Percentiles rank a stretch among this genome's conserved stretches.
Evolutionary conservation across 345 rosid species (phyloP).

Genomic region (Eucalyptus guilfoylei): DNA sequence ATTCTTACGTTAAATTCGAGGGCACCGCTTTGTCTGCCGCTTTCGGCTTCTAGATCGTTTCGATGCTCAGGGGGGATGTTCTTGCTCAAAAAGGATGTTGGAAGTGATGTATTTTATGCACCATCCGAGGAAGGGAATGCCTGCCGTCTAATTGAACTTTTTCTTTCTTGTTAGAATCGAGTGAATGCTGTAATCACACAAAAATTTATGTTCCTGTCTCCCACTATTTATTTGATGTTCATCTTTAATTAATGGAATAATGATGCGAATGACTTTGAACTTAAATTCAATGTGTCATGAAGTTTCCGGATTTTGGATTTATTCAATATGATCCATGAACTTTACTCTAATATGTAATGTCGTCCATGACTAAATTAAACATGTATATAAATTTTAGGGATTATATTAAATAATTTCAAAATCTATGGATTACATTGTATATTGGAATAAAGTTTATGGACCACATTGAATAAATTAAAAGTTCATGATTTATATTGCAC

Average conservation of each 20-base stretch:
- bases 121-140: no score
- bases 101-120: no score
- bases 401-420: no score
- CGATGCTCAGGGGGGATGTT: not conserved
- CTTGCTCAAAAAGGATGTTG: not conserved
- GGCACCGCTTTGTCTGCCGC: not conserved
- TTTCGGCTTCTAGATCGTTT: not conserved
- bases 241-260: not conserved
- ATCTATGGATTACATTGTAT: rapidly evolving
- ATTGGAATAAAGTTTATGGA: no score
- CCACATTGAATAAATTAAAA: no score
- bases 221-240: not conserved
- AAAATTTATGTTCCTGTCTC: not conserved
- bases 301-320: rapidly evolving
- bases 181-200: no score
- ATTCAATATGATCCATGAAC: no score
- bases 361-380: rapidly evolving
- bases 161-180: no score
- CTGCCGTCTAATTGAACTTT: no score
- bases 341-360: rapidly evolving
- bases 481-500: rapidly evolving
- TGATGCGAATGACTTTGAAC: no score
- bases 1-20: not conserved
- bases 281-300: rapidly evolving
- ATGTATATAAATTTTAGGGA: rapidly evolving